These are phyloP conservation scores for Somion occarium DNA, from an alignment of 1,284 basidiomycete species.

Conservation along the genomic window DNA sequence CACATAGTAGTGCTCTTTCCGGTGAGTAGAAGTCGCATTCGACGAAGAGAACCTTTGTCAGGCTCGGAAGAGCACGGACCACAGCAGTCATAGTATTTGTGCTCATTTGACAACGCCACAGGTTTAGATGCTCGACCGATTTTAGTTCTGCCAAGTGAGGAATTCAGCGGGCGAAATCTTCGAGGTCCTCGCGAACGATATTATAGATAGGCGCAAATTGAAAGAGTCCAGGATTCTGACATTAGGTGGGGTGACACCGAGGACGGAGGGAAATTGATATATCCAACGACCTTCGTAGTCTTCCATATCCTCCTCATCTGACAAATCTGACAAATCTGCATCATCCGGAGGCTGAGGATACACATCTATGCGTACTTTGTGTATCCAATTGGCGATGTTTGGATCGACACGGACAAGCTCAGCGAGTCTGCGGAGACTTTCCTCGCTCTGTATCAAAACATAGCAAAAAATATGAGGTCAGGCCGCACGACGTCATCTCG, in stretches of 20 bases:
- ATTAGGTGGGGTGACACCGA: neutral
- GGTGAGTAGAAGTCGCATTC: neutral
- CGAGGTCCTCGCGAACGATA: neutral
- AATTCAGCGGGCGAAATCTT: neutral
- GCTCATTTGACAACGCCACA: neutral
- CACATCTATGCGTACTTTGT: neutral
- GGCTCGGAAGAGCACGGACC: neutral
- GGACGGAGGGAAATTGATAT: neutral
- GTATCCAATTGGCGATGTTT: neutral
- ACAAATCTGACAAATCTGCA: neutral
- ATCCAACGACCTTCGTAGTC: neutral
- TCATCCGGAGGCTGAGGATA: neutral
- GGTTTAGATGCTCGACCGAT: neutral
- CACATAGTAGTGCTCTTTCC: neutral
- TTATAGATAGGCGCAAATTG: neutral
- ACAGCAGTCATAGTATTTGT: neutral
- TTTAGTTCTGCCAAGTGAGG: neutral
- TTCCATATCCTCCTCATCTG: neutral
- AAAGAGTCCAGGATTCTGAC: neutral
- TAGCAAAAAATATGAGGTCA: neutral
- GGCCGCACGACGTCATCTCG: neutral
- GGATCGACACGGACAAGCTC: neutral
- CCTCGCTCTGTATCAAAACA: neutral
- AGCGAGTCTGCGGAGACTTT: neutral
- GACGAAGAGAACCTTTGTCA: neutral